Evolutionary conservation across 805 yeast genomes (phyloP).

Genomic region (Yamadazyma olivae): DNA sequence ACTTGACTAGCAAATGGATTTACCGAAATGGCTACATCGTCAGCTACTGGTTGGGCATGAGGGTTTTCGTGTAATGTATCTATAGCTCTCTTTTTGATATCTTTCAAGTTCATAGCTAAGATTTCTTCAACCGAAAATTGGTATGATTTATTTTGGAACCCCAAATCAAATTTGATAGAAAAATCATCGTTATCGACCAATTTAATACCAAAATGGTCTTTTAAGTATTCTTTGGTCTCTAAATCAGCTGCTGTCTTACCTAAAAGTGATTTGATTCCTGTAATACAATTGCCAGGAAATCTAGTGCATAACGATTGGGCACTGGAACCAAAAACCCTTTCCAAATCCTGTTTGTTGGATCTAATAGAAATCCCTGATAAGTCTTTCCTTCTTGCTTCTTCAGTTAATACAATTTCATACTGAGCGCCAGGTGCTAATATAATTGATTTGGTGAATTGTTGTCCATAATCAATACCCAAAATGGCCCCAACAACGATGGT

Average conservation of each 20-base stretch:
- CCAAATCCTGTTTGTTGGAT: slow-evolving; percentile 44
- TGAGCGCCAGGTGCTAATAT: slow-evolving; percentile 88
- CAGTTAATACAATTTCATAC: slow-evolving; percentile 82
- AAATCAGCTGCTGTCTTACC: slow-evolving; percentile 57
- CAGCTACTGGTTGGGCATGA: slow-evolving; percentile 47
- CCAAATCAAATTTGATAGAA: slow-evolving; percentile 56
- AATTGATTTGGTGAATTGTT: slow-evolving; percentile 81
- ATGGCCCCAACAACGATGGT: slow-evolving; percentile 52
- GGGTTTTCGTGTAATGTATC: slow-evolving; percentile 52
- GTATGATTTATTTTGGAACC: slow-evolving; percentile 27
- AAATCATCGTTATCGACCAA: slow-evolving; percentile 39
- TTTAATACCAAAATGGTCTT: slow-evolving; percentile 60
- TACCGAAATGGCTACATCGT: slow-evolving; percentile 70
- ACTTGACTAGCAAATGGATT: slow-evolving; percentile 67
- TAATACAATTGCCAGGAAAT: slow-evolving; percentile 66
- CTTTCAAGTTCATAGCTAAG: slow-evolving; percentile 76
- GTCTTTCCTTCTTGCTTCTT: slow-evolving; percentile 91
- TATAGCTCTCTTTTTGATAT: slow-evolving; percentile 64
- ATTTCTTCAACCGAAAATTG: slow-evolving; percentile 66
- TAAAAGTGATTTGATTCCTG: slow-evolving; percentile 66
- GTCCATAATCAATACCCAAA: slow-evolving; percentile 87
- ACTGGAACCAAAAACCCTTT: slow-evolving; percentile 77
- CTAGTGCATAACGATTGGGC: slow-evolving; percentile 68
- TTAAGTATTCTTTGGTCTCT: slow-evolving; percentile 44
- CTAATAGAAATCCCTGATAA: slow-evolving; percentile 72